Evolutionary conservation across 495 filamentous ascomycete species (phyloP).

Genomic region (Penicillium salamii): DNA sequence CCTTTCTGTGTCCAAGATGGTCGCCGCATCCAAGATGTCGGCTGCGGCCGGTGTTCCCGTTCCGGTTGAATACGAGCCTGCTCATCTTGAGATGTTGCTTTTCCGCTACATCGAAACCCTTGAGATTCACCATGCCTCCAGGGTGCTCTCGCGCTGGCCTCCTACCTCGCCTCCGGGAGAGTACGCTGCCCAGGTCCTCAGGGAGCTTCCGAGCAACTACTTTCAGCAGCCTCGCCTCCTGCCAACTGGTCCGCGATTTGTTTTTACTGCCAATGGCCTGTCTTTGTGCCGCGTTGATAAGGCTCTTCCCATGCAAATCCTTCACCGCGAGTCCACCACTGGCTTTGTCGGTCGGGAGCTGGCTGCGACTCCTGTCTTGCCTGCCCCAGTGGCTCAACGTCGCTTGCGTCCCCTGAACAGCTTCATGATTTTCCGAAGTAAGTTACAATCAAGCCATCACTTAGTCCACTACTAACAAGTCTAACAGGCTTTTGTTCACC

Average conservation of each 20-base stretch:
- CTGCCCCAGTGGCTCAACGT: neutral
- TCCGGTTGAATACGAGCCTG: neutral
- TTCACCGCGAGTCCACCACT: neutral
- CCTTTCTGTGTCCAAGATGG: no score
- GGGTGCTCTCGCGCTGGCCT: neutral
- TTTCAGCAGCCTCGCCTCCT: neutral
- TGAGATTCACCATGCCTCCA: neutral
- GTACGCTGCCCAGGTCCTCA: neutral
- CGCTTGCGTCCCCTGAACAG: conserved; percentile 37
- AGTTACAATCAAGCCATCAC: conserved; percentile 11
- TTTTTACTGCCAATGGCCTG: neutral
- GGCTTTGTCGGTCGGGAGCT: neutral
- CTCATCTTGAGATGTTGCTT: neutral
- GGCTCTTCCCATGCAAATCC: neutral
- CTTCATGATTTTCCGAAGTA: conserved; percentile 50
- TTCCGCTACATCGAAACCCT: neutral
- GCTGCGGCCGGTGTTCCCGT: no score
- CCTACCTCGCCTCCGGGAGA: neutral
- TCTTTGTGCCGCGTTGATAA: neutral
- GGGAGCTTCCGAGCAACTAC: neutral
- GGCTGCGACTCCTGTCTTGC: neutral
- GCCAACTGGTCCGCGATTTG: neutral
- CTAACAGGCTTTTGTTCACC: conserved; percentile 36
- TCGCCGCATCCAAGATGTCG: no score
- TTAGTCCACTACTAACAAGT: conserved; percentile 12